Conservation (phyloP, 2,329 filamentous ascomycete species). For the Penicillium janthinellum region DNA sequence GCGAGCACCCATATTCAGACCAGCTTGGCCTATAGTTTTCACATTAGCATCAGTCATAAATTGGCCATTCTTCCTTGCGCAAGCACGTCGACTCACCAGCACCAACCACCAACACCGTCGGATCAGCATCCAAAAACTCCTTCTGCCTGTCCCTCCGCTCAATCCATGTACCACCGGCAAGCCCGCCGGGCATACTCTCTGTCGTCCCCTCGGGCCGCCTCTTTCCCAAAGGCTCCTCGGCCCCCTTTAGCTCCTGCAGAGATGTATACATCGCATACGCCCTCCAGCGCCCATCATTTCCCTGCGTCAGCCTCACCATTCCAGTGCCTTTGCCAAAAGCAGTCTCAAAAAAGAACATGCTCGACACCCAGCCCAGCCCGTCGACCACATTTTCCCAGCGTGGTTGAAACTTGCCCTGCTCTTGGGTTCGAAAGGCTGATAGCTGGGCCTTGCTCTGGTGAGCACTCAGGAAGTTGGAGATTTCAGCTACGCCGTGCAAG, state of each 20-base stretch:
- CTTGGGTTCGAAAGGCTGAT: slow-evolving; percentile 35
- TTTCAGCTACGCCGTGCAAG: slow-evolving; percentile 33
- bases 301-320: slow-evolving; percentile 33
- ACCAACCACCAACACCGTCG: slow-evolving; percentile 46
- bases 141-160: slow-evolving; percentile 36
- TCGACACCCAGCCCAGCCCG: slow-evolving; percentile 38
- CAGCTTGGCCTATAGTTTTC: slow-evolving; percentile 41
- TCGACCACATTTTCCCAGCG: slow-evolving; percentile 31
- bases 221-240: slow-evolving; percentile 37
- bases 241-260: slow-evolving; percentile 39
- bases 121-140: slow-evolving; percentile 40
- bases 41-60: not conserved
- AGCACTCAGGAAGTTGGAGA: slow-evolving; percentile 33
- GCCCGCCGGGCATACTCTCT: slow-evolving; percentile 36
- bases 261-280: slow-evolving; percentile 44
- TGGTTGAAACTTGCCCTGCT: slow-evolving; percentile 37
- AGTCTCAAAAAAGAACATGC: slow-evolving; percentile 46
- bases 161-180: slow-evolving; percentile 40
- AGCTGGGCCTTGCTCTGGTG: slow-evolving; percentile 30
- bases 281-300: slow-evolving; percentile 35
- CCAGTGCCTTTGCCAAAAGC: slow-evolving; percentile 40
- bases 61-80: not conserved
- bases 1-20: slow-evolving; percentile 46
- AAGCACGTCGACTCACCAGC: slow-evolving; percentile 31
- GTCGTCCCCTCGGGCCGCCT: slow-evolving; percentile 38